Base-by-base conservation (phyloP, 2,329 filamentous ascomycete genomes). In the Trichoderma sp. region DNA sequence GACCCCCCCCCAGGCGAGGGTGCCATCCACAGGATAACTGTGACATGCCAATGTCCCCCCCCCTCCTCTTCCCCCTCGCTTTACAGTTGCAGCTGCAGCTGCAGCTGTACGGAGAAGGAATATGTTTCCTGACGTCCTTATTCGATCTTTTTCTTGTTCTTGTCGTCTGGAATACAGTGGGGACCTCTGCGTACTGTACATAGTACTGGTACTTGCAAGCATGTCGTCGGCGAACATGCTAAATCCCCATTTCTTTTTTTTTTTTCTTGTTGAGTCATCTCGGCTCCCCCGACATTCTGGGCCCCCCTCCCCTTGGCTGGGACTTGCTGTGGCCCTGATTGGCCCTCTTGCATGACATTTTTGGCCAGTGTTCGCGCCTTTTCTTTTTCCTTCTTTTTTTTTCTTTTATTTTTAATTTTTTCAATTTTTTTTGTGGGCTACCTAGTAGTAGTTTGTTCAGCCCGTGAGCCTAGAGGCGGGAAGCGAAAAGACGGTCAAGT, bases 251-350 rank as follows among this genome's bases (percentile, higher is more conserved):
- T n/a, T n/a, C n/a, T n/a, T n/a, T n/a, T n/a, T n/a, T n/a, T n/a
- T n/a, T n/a, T n/a, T n/a, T 53, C 52, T 54, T 27, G 35, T 61
- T 68, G 63, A 68, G 42, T 68, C 64, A 68, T 68, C 67, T 68
- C 67, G 67, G 67, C 54, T 61, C 25, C 37, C 45, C 67, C 67
- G 67, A 67, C 50, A 17, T 58, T 25, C 58, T 60, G 61, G 67
- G n/a, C 39, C 66, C 66, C 57, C 39, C 66, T 58, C 57, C 34
- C 17, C 32, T 32, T 50, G 48, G 29, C 25, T 67, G 48, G 50
- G 50, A 39, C 37, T 19, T 45, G 5, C n/a, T 29, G n/a, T 13
- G 8, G 13, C 15, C 34, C 48, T 64, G 25, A 54, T 52, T 63
- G 48, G 48, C 17, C 39, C 27, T 59, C 60, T 35, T 25, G 42